Conservation (phyloP, 306 rosid species). For the Gastrolobium villosum region DNA sequence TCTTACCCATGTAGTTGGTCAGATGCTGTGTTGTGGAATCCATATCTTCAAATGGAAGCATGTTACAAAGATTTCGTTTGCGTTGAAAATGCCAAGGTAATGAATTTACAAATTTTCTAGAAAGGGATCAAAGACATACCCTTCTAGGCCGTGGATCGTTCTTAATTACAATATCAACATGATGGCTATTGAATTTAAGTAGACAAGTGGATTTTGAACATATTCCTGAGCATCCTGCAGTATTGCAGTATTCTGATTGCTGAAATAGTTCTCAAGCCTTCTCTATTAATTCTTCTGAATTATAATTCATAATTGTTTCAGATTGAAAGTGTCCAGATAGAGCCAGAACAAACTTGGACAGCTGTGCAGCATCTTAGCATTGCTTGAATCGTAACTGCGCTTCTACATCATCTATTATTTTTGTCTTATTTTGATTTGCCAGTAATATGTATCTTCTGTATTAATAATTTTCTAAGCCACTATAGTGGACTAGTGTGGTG, state of each 20-base stretch:
- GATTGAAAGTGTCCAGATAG: slow-evolving; percentile 77
- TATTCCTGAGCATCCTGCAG: neutral
- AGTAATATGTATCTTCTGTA: slow-evolving; percentile 45
- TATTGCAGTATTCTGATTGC: slow-evolving; percentile 27
- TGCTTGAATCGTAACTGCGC: slow-evolving; percentile 56
- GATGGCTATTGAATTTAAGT: slow-evolving; percentile 33
- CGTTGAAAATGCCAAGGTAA: slow-evolving; percentile 98
- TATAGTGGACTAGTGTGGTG: slow-evolving; percentile 31
- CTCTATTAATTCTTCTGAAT: slow-evolving; percentile 45
- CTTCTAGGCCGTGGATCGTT: slow-evolving; percentile 33
- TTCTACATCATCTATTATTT: slow-evolving; percentile 40
- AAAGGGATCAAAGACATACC: slow-evolving; percentile 23
- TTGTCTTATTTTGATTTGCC: slow-evolving; percentile 6
- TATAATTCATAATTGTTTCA: slow-evolving; percentile 54
- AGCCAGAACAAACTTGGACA: slow-evolving; percentile 89
- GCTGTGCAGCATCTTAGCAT: slow-evolving; percentile 82
- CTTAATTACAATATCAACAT: slow-evolving; percentile 16
- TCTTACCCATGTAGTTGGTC: slow-evolving; percentile 75
- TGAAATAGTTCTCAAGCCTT: slow-evolving; percentile 20
- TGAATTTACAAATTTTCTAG: slow-evolving; percentile 24
- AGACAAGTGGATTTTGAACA: slow-evolving; percentile 20
- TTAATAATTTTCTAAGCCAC: slow-evolving; percentile 45
- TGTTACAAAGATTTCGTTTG: slow-evolving; percentile 95
- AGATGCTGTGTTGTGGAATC: slow-evolving; percentile 98
- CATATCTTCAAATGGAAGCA: slow-evolving; percentile 89